A percentile compares a stretch with the other conserved stretches of the same genome.
Conservation (phyloP, 2,329 filamentous ascomycete species). For the Aspergillus luchuensis region DNA sequence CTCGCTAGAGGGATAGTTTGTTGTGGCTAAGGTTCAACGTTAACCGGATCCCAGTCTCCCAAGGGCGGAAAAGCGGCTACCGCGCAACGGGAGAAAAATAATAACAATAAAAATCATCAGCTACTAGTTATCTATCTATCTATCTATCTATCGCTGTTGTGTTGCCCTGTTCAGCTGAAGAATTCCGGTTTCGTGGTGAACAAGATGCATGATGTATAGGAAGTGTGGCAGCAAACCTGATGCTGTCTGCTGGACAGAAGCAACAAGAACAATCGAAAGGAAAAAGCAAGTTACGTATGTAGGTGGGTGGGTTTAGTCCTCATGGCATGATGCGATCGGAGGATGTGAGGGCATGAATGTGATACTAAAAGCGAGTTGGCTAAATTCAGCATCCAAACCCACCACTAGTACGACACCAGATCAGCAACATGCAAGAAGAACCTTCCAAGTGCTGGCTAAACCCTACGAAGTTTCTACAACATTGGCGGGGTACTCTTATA, state of each 20-base stretch:
- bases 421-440: slow-evolving; percentile 3
- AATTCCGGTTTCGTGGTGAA: slow-evolving; percentile 3
- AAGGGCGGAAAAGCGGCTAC: slow-evolving; percentile 12
- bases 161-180: neutral
- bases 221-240: neutral
- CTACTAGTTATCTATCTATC: too few species aligned
- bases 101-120: neutral
- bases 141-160: neutral
- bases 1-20: neutral
- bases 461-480: neutral
- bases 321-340: slow-evolving; percentile 8
- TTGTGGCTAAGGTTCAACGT: slow-evolving; percentile 4
- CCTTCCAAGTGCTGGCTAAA: slow-evolving; percentile 5
- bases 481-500: neutral
- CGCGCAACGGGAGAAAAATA: slow-evolving; percentile 11
- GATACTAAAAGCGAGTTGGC: neutral
- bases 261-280: neutral
- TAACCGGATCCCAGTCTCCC: neutral
- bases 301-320: neutral
- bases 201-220: neutral
- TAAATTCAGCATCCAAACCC: neutral
- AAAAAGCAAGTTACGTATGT: slow-evolving; percentile 2
- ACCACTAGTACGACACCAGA: neutral
- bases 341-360: too few species aligned
- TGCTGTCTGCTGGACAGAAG: neutral